Evolutionary conservation across 2,329 filamentous ascomycete genomes (phyloP).

Genomic region (Penicillium sumatraense): DNA sequence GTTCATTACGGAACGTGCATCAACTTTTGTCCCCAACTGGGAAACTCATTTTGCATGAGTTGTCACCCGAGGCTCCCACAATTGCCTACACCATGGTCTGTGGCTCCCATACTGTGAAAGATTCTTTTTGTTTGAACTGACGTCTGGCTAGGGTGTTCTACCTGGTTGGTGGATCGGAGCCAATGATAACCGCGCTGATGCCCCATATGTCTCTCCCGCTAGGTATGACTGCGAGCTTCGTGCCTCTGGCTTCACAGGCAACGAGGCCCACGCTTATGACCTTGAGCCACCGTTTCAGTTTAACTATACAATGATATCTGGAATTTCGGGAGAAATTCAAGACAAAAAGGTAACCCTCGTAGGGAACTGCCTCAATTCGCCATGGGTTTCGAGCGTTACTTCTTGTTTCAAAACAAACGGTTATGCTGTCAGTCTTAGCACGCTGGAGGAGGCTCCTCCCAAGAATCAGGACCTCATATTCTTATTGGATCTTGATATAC

Average conservation of each 20-base stretch:
- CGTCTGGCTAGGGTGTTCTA: neutral
- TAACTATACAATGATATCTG: neutral
- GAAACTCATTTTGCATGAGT: neutral
- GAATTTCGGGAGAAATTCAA: neutral
- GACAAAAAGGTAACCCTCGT: neutral
- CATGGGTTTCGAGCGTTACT: neutral
- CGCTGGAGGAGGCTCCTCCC: slow-evolving; percentile 1
- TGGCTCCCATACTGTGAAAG: neutral
- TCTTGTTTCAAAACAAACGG: neutral
- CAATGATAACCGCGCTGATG: neutral
- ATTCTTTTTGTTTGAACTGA: neutral
- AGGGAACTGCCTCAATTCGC: neutral
- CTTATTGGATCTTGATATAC: slow-evolving; percentile 4
- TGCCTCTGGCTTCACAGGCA: neutral
- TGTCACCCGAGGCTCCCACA: neutral
- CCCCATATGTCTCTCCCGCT: neutral
- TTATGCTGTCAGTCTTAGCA: slow-evolving; percentile 5
- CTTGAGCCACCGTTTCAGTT: neutral
- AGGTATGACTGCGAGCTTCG: neutral
- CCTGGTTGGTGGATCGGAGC: slow-evolving; percentile 17
- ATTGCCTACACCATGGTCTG: neutral
- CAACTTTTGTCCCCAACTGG: neutral
- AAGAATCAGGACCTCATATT: neutral
- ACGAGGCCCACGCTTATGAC: neutral
- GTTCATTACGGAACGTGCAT: neutral